Evolutionary conservation across 225 moss, liverwort and hornwort genomes (phyloP), one percentile per base, ranked within the genome.

Genomic region (Climacium dendroides): DNA sequence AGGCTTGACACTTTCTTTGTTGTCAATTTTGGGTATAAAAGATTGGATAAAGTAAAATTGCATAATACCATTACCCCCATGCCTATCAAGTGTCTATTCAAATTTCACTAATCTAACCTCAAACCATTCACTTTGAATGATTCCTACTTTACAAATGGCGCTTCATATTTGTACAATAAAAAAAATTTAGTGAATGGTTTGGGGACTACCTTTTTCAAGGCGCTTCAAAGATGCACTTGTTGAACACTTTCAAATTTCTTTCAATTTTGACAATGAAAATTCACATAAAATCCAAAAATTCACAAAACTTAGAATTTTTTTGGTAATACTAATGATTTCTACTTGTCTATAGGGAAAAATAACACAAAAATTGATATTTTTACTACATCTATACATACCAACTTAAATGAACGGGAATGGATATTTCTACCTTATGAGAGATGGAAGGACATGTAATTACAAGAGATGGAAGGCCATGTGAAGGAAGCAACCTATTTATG

Each of bases 1-100:
- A 10, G 14, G 1, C 3, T 29, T 0, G 0, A 6, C 0, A 30
- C 2, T 73, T 73, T 16, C 11, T 73, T 7, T 0, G 2, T 18
- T 0, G 1, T 11, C 0, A 11, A 2, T 47, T 72, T 15, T 45
- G 2, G 6, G 0, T 4, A 6, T 10, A 17, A 47, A 45, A 47
- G 6, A 30, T 1, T 70, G 1, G 13, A 70, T 14, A 70, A 41
- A 3, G 8, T 23, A 47, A 0, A 29, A 74, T 4, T 29, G 29
- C 0, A 2, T 45, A 6, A 73, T 30, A 18, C 19, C 11, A 18
- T 47, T 41, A 11, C 1, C 2, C 0, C 4, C 13, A 9, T 11
- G 4, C 26, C 3, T 43, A 15, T 28, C 6, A 72, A 72, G 10
- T 6, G 3, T 17, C 6, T 17, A 28, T 45, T 72, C 10, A 72